Evolutionary conservation across 2,329 filamentous ascomycete genomes (phyloP).

Genomic region (Arthroderma sp.): DNA sequence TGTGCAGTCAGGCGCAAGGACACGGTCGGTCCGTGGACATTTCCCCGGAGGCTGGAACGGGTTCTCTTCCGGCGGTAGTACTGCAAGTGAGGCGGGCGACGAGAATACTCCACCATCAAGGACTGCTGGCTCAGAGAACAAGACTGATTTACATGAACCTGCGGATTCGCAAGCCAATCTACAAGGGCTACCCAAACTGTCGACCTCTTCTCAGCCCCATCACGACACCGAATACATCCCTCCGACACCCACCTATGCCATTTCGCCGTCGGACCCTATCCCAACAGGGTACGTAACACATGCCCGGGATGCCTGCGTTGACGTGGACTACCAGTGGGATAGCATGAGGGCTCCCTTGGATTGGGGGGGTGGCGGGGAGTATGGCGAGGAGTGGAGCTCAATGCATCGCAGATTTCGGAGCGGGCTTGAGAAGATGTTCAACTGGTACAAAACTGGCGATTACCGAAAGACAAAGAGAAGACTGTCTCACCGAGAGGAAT

Average conservation of each 20-base stretch:
- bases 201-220: slow-evolving; percentile 21
- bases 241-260: slow-evolving; percentile 69
- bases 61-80: slow-evolving; percentile 18
- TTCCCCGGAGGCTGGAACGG: slow-evolving; percentile 48
- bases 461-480: slow-evolving; percentile 5
- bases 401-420: slow-evolving; percentile 87
- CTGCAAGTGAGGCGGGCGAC: slow-evolving; percentile 17
- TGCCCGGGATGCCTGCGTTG: slow-evolving; percentile 71
- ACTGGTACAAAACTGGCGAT: slow-evolving; percentile 60
- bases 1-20: slow-evolving; percentile 35
- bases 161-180: slow-evolving; percentile 8
- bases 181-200: slow-evolving; percentile 20
- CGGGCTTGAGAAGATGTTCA: slow-evolving; percentile 64
- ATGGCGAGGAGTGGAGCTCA: slow-evolving; percentile 85
- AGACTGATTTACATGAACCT: not conserved
- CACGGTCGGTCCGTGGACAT: slow-evolving; percentile 32
- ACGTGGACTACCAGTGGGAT: slow-evolving; percentile 93
- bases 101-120: slow-evolving; percentile 8
- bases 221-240: slow-evolving; percentile 50
- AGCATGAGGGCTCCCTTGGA: slow-evolving; percentile 65
- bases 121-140: not conserved
- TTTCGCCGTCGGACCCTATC: slow-evolving; percentile 68
- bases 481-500: not conserved
- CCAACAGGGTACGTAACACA: slow-evolving; percentile 82
- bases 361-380: slow-evolving; percentile 79